Base-by-base conservation (phyloP, 1,284 basidiomycete species). In the Ceratobasidium sp. region DNA sequence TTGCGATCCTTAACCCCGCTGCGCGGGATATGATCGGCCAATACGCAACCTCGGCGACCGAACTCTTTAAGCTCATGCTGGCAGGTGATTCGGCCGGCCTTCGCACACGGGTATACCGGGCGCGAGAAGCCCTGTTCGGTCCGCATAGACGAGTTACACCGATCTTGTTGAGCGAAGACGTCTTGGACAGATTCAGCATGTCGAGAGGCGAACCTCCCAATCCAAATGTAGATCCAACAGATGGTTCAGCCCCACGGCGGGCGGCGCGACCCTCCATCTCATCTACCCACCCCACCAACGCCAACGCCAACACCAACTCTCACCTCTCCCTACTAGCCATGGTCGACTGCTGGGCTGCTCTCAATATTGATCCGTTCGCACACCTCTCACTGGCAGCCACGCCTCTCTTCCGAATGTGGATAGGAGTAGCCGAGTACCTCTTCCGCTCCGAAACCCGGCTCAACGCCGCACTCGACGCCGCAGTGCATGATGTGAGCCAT, bases 261-360 rank as follows among this genome's bases (percentile, higher is more conserved):
- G 55, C 10, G n/a, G 61, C 43, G 16, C 28, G 73, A 30, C 16
- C 79, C 16, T 30, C 71, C 26, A 48, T 58, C 58, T 39, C 62
- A 10, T 26, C 59, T 53, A 9, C 69, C 18, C 57, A 21, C 41
- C 55, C 3, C 76, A 75, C 78, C 23, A 75, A n/a, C n/a, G n/a
- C n/a, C n/a, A n/a, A n/a, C n/a, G n/a, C n/a, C n/a, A n/a, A 80
- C 6, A 87, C 88, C 39, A 99, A 99, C 80, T 97, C 94, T 10
- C 97, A 99, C 80, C 88, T 99, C 67, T 92, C 94, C 9, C 85
- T 99, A n/a, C 87, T 99, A 53, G 96, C 96, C 18, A 99, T 99
- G 93, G 97, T 98, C 39, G 97, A 99, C 81, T 97, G 94, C 79
- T 99, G 97, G 97, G 91, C 94, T 10, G 86, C 88, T 58, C 88